Conservation (phyloP, 192 early-diverging fungal genomes). For the Backusella tarrabulga region DNA sequence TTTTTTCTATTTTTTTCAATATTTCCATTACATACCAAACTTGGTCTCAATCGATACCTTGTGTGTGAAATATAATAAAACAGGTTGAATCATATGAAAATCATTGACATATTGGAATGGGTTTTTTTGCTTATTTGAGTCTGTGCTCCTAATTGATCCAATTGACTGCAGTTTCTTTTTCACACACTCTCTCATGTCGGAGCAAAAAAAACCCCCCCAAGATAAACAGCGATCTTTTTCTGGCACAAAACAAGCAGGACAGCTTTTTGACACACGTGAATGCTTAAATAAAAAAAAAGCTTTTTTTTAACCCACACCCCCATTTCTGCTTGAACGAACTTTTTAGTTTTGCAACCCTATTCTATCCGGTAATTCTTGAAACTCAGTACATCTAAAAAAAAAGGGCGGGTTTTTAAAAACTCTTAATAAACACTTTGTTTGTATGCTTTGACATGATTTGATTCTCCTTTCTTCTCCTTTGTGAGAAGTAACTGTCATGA, state of each 20-base stretch:
- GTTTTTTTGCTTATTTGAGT: constrained; percentile 2
- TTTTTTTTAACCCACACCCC: background rate
- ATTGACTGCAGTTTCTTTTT: background rate
- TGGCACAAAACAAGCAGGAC: background rate
- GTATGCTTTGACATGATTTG: background rate
- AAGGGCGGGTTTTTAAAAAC: background rate
- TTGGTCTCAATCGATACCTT: constrained; percentile 5
- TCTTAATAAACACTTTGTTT: constrained; percentile 7
- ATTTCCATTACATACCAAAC: background rate
- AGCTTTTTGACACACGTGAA: background rate
- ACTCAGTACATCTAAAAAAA: background rate
- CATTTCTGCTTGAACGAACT: background rate
- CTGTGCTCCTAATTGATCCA: constrained; percentile 17
- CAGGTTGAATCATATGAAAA: constrained; percentile 20
- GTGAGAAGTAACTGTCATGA: background rate
- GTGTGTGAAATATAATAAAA: background rate
- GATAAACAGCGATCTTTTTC: background rate
- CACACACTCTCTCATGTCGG: constrained; percentile 9
- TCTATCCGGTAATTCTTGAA: background rate
- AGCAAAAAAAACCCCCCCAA: background rate
- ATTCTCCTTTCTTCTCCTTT: background rate
- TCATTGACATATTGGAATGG: constrained; percentile 4
- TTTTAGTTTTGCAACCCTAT: background rate
- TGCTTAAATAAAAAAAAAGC: background rate
- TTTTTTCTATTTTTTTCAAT: background rate